Evolutionary conservation across 495 filamentous ascomycete species (phyloP).

Genomic region (Penicillium chermesinum): DNA sequence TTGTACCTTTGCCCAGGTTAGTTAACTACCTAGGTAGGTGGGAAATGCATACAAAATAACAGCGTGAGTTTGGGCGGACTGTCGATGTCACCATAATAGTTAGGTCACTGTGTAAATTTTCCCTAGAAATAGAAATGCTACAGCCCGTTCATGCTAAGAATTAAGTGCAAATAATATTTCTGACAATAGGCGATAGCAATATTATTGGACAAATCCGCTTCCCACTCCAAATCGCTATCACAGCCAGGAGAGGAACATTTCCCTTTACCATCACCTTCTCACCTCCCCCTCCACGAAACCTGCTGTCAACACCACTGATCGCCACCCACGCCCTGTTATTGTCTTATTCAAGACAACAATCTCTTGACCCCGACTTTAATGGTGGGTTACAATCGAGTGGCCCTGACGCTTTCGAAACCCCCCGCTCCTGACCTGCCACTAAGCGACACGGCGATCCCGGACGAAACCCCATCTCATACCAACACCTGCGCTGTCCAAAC

Average conservation of each 20-base stretch:
- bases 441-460: conserved; percentile 45
- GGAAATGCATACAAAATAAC: neutral
- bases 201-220: neutral
- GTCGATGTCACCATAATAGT: neutral
- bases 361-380: conserved; percentile 6
- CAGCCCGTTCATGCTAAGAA: too few relatives aligned
- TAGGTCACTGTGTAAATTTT: neutral
- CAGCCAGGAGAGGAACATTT: conserved; percentile 30
- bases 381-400: conserved; percentile 15
- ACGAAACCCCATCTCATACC: conserved; percentile 30
- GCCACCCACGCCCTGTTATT: neutral
- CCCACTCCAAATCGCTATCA: conserved; percentile 23
- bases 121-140: neutral
- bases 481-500: conserved; percentile 17
- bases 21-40: too few relatives aligned
- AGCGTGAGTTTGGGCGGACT: neutral
- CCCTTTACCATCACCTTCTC: conserved; percentile 22
- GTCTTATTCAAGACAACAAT: neutral
- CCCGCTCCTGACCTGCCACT: conserved; percentile 38
- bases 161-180: neutral
- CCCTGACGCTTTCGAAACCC: conserved; percentile 24
- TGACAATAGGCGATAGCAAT: neutral
- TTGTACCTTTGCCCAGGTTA: too few relatives aligned
- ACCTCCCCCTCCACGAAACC: conserved; percentile 7
- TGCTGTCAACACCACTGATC: neutral